Conservation (phyloP, 805 yeast species). For the Cephaloascus albidus region DNA sequence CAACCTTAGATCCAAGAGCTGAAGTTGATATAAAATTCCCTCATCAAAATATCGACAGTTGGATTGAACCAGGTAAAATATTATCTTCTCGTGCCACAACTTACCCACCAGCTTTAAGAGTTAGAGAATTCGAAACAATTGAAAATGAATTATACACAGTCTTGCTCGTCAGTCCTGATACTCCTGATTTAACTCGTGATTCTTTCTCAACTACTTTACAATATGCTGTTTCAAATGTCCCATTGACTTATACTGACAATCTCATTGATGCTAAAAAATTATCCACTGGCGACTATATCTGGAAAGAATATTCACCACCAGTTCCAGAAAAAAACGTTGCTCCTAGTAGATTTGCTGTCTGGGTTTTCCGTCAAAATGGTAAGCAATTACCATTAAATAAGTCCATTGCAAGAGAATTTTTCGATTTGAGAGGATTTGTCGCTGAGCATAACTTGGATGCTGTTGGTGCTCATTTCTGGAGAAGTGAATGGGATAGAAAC, state of each 20-base stretch:
- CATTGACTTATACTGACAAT: conserved; percentile 48
- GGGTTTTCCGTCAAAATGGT: conserved; percentile 76
- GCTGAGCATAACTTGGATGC: conserved; percentile 49
- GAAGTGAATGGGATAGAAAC: conserved; percentile 74
- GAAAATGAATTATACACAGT: conserved; percentile 59
- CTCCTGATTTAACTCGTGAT: conserved; percentile 67
- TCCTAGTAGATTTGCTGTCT: conserved; percentile 71
- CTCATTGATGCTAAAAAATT: conserved; percentile 37
- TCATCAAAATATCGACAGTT: conserved; percentile 50
- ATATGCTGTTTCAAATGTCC: conserved; percentile 69
- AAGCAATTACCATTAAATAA: conserved; percentile 10
- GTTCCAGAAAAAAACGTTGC: conserved; percentile 85
- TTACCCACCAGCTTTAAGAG: conserved; percentile 67
- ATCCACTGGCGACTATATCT: conserved; percentile 21
- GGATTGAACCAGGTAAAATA: conserved; percentile 72
- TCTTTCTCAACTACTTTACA: conserved; percentile 62
- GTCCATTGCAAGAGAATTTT: conserved; percentile 32
- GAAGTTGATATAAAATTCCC: conserved; percentile 72
- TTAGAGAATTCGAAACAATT: conserved; percentile 56
- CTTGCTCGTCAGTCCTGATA: conserved; percentile 83
- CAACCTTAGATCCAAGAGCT: conserved; percentile 75
- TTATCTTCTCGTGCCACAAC: conserved; percentile 67
- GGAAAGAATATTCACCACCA: conserved; percentile 67
- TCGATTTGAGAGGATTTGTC: conserved; percentile 68
- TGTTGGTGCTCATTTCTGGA: conserved; percentile 89